A percentile compares a stretch with the other conserved stretches of the same genome.
Conservation (phyloP, 1,284 basidiomycete species). For the Naganishia cerealis region DNA sequence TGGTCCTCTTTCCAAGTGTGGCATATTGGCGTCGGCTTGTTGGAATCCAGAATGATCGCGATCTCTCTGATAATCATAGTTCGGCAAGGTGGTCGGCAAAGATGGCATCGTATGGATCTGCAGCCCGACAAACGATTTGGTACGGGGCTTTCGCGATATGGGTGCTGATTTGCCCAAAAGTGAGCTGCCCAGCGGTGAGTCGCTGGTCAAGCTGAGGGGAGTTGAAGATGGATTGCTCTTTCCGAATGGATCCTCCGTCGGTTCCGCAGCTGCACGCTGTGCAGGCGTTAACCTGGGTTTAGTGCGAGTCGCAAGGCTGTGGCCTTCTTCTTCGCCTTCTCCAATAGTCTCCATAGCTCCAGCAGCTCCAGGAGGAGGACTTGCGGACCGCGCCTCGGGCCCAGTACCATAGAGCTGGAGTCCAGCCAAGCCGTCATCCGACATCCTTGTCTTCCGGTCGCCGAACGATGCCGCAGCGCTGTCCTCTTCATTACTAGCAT, state of each 20-base stretch:
- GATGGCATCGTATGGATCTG: slow-evolving; percentile 46
- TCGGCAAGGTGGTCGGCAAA: slow-evolving; percentile 14
- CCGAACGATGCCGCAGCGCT: slow-evolving; percentile 1
- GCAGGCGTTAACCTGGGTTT: slow-evolving; percentile 25
- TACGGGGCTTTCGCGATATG: slow-evolving; percentile 29
- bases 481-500: slow-evolving; percentile 27
- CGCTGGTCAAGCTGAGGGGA: slow-evolving; percentile 24
- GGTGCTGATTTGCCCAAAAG: slow-evolving; percentile 15
- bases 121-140: slow-evolving; percentile 49
- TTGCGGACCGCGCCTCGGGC: slow-evolving; percentile 8
- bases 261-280: slow-evolving; percentile 27
- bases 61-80: slow-evolving; percentile 19
- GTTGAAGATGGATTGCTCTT: slow-evolving; percentile 29
- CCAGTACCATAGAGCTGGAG: slow-evolving; percentile 13
- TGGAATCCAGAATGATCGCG: slow-evolving; percentile 25
- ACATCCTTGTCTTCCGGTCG: neutral
- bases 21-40: slow-evolving; percentile 31
- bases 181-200: slow-evolving; percentile 3
- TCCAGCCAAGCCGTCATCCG: slow-evolving; percentile 1
- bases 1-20: slow-evolving; percentile 45
- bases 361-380: slow-evolving; percentile 43
- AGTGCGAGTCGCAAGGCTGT: neutral
- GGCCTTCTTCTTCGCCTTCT: slow-evolving; percentile 39
- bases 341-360: slow-evolving; percentile 45
- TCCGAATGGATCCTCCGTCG: slow-evolving; percentile 37